A percentile compares a stretch with the other conserved stretches of the same genome.
Conservation (phyloP, 805 yeast genomes). For the Zygosaccharomyces gambellarensis region DNA sequence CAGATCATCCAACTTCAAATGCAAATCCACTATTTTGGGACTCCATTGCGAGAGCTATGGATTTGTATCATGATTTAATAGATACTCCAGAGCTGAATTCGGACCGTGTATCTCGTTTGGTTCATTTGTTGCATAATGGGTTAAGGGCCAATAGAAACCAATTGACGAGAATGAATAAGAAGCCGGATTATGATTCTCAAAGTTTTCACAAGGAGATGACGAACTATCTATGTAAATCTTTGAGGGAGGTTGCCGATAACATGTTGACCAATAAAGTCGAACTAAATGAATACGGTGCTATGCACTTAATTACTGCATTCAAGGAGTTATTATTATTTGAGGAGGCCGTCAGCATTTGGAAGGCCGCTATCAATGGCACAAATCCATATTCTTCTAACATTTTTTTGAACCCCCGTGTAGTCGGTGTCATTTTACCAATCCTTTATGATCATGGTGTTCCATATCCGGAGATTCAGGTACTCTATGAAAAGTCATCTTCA, state of each 20-base stretch:
- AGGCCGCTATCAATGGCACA: slow-evolving; percentile 36
- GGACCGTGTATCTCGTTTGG: slow-evolving; percentile 44
- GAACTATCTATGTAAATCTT: slow-evolving; percentile 44
- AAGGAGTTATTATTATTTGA: slow-evolving; percentile 55
- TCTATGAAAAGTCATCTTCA: slow-evolving; percentile 45
- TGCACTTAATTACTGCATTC: slow-evolving; percentile 53
- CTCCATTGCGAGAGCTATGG: slow-evolving; percentile 47
- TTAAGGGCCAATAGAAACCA: slow-evolving; percentile 52
- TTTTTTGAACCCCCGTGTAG: slow-evolving; percentile 59
- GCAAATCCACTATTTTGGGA: slow-evolving; percentile 48
- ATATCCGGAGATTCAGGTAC: slow-evolving; percentile 54
- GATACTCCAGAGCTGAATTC: slow-evolving; percentile 45
- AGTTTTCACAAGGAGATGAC: slow-evolving; percentile 53
- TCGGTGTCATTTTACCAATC: slow-evolving; percentile 64
- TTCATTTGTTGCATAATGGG: slow-evolving; percentile 51
- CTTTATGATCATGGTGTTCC: slow-evolving; percentile 57
- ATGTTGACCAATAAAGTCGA: slow-evolving; percentile 41
- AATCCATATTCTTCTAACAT: slow-evolving; percentile 30
- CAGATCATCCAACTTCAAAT: slow-evolving; percentile 38
- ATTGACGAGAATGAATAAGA: slow-evolving; percentile 50
- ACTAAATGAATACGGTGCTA: slow-evolving; percentile 50
- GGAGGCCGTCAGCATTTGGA: slow-evolving; percentile 71
- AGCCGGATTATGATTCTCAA: slow-evolving; percentile 56
- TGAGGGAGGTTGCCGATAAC: slow-evolving; percentile 50
- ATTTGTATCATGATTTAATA: slow-evolving; percentile 44